Evolutionary conservation across 169 alveolate genomes (phyloP), one percentile per base, ranked within the genome.

Genomic region (Eimeria sp.): DNA sequence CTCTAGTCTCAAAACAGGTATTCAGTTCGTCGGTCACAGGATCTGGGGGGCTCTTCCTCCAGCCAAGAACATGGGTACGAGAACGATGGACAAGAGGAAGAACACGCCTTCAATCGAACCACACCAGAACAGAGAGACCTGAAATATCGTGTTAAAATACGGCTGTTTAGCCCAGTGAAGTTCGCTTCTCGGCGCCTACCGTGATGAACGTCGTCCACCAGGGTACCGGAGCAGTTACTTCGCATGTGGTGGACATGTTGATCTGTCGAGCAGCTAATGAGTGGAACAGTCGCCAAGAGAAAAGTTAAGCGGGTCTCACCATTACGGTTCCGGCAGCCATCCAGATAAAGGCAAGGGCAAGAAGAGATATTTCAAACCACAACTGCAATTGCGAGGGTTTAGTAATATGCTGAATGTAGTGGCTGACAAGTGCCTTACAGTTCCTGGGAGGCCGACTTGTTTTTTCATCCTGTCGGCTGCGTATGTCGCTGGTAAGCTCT

Each of bases 401-500:
- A 54, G 25, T 6, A n/a, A 40, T 74, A 20, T 74, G 56, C 87
- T 74, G 20, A 9, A 6, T 49, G 13, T 0, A 30, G 20, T 49
- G 30, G 40, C 25, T 40, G n/a, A 10, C 6, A 23, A 16, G 16
- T 37, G 89, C 58, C 96, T 16, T 82, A 94, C 96, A 33, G 89
- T 58, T 40, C 89, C 82, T 33, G 83, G 71, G 95, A 94, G 72
- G 62, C 96, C 95, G 14, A 20, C 60, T 16, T 56, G 88, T 66
- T 91, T 66, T 80, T 82, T 94, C 54, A 94, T 68, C 82, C 66
- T 58, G 89, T 68, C 89, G 68, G 96, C 83, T 4, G 90, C 80
- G 80, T 94, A 94, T 16, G 96, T 94, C 30, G 96, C 89, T 49
- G 96, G 96, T 49, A 94, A 54, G 96, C 96, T 85, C 96, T 94